Percentiles rank a stretch among this genome's conserved stretches.
Conservation (phyloP, 139 green algal species). For the Chlorella sorokiniana region DNA sequence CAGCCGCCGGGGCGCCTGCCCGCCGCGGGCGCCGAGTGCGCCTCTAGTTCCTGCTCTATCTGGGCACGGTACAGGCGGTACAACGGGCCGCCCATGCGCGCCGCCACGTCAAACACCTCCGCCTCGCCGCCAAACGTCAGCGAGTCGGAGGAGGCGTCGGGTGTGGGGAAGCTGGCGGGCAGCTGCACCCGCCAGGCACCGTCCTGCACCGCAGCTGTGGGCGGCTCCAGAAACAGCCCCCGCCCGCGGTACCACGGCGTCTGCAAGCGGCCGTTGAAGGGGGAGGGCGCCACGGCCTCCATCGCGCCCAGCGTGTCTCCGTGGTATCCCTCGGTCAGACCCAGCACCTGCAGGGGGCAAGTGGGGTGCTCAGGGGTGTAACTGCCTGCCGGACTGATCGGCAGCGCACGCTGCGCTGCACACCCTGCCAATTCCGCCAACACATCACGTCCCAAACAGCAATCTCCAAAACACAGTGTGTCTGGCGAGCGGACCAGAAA, state of each 20-base stretch:
- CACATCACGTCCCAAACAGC: no score
- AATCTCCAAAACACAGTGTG: no score
- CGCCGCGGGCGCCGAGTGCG: background rate
- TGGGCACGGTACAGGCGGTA: constrained; percentile 13
- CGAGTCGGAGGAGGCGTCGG: background rate
- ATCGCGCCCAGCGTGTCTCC: constrained; percentile 96
- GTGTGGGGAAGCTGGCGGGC: background rate
- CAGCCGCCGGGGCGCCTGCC: constrained; percentile 15
- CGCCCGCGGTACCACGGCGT: constrained; percentile 78
- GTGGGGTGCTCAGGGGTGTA: background rate
- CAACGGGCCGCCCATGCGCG: background rate
- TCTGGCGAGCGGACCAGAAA: no score
- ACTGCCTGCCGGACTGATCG: background rate
- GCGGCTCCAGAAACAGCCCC: constrained; percentile 83
- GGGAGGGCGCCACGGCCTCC: constrained; percentile 74
- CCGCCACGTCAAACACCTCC: constrained; percentile 24
- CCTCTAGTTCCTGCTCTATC: constrained; percentile 33
- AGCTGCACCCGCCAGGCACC: constrained; percentile 51
- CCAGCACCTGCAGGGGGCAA: constrained; percentile 74
- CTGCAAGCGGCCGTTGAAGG: constrained; percentile 82
- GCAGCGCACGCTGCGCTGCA: no score
- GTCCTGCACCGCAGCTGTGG: constrained; percentile 59
- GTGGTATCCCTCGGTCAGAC: constrained; percentile 90
- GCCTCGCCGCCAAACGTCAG: constrained; percentile 14
- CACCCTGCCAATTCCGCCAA: no score